Evolutionary conservation across 257 asterid species (phyloP).

Genomic region (Rhazya stricta): DNA sequence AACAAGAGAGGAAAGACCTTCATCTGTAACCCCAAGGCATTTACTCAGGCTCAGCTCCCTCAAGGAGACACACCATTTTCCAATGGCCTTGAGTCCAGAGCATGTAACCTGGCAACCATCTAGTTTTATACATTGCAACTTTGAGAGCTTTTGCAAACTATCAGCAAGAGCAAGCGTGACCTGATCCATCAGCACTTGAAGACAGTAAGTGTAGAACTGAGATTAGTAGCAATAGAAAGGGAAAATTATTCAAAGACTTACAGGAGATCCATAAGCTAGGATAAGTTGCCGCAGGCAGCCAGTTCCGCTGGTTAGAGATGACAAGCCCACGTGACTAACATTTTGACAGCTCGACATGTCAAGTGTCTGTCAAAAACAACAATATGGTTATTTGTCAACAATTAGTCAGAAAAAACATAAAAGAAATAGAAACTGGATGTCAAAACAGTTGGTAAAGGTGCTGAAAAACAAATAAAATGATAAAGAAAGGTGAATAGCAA

Average conservation of each 20-base stretch:
- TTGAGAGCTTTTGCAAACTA: conserved; percentile 66
- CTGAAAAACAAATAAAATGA: background rate
- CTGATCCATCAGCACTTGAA: conserved; percentile 33
- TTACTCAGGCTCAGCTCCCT: conserved; percentile 73
- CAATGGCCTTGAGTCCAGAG: conserved; percentile 77
- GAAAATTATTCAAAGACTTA: conserved; percentile 29
- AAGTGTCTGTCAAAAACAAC: conserved; percentile 56
- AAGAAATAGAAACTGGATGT: background rate
- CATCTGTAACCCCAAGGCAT: conserved; percentile 81
- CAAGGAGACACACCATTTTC: conserved; percentile 60
- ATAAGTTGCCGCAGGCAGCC: conserved; percentile 57
- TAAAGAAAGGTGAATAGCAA: background rate
- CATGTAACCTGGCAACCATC: conserved; percentile 83
- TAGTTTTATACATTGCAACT: conserved; percentile 60
- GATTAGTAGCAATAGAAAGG: background rate
- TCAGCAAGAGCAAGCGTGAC: conserved; percentile 72
- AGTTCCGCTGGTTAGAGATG: conserved; percentile 61
- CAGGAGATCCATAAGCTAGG: conserved; percentile 69
- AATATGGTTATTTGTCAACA: conserved; percentile 11
- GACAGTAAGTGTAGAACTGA: conserved; percentile 12
- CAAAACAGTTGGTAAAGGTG: background rate
- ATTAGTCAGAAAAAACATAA: background rate
- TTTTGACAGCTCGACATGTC: conserved; percentile 89
- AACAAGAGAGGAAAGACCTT: conserved; percentile 69
- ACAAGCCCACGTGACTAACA: conserved; percentile 68